Base-by-base conservation (phyloP, 345 rosid genomes). In the Crucihimalaya himalaica region DNA sequence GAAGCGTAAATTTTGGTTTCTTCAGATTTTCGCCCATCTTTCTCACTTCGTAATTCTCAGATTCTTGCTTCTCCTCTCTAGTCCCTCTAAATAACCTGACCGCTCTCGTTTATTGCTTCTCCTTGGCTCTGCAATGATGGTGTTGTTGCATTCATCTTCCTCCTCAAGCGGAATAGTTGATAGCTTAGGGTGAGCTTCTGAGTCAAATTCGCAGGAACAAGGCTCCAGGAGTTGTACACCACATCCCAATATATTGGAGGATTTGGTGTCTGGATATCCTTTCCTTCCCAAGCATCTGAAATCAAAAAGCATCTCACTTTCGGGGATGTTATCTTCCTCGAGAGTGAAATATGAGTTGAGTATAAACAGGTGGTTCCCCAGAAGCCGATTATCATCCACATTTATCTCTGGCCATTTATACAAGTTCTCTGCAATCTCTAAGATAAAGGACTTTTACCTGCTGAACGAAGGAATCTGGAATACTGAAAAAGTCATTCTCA, bases 161-260 rank as follows among this genome's bases (percentile, higher is more conserved):
- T 62, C n/a, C 37, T 62, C n/a, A 5, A 42, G 52, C 3, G n/a
- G 14, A 2, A 27, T 2, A 62, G 52, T 25, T 1, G 66, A 15
- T 61, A 61, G 4, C 51, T 15, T 0, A 0, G 66, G 66, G 66
- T 61, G 66, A 40, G 15, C 66, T 15, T 2, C 0, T 0, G 21
- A 15, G 66, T 61, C 66, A 25, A 40, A 61, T 25, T 61, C 9
- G 1, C 66, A 61, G 8, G 66, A 61, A 42, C 51, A 61, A 15
- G 66, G 51, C 34, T 42, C 15, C 13, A 40, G 16, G 12, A 64
- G 27, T 31, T 19, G 0, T 28, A 63, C 55, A 16, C 68, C 68
- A 31, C 68, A 64, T 6, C 68, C 7, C 27, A 64, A 1, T 43
- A 64, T 28, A 19, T 2, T 18, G 42, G 28, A 2, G 6, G 42